Evolutionary conservation across 73 alveolate genomes (phyloP).

Genomic region (Stentor coeruleus): DNA sequence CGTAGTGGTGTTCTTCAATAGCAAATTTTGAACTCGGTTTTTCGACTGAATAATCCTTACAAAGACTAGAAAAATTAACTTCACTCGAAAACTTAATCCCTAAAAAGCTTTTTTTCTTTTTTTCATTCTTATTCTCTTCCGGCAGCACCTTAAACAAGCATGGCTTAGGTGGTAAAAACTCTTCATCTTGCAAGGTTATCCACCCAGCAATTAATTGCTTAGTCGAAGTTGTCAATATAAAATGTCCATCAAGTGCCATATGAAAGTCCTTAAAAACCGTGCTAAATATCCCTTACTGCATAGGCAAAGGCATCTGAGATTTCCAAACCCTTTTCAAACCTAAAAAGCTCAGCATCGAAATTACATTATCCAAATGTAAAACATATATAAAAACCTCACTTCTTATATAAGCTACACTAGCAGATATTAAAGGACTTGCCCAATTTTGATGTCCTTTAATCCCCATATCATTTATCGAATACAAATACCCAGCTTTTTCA

Average conservation of each 20-base stretch:
- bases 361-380: constrained; percentile 6
- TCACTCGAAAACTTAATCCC: constrained; percentile 2
- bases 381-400: background rate
- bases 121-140: background rate
- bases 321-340: background rate
- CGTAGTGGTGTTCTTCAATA: background rate
- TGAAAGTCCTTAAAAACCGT: background rate
- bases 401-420: constrained; percentile 5
- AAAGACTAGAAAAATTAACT: background rate
- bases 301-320: background rate
- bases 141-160: background rate
- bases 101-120: background rate
- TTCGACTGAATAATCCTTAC: constrained; percentile 18
- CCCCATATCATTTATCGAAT: background rate
- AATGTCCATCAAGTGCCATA: constrained; percentile 21
- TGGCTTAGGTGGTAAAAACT: background rate
- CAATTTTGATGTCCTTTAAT: background rate
- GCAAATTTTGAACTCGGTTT: background rate
- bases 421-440: background rate
- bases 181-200: constrained; percentile 19
- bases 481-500: background rate
- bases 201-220: background rate
- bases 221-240: background rate
- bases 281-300: constrained; percentile 9
- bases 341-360: background rate